Evolutionary conservation across 208 protist species (phyloP), one percentile per base, ranked within the genome.

Genomic region (Zelonia costaricensis): DNA sequence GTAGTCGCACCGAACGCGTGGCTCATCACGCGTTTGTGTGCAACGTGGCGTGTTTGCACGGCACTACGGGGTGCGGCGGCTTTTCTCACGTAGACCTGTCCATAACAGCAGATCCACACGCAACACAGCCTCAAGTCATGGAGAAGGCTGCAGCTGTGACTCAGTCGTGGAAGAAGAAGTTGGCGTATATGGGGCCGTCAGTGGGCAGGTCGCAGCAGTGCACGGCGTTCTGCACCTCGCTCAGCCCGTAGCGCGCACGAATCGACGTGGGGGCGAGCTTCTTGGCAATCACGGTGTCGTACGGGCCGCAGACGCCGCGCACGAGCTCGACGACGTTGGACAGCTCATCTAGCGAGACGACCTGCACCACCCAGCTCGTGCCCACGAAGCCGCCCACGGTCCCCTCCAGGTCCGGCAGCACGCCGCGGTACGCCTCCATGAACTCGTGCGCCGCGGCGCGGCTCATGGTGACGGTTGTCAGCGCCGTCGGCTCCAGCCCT

Each of bases 161-260:
- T 52, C 39, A 71, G 15, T 52, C 28, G 15, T 74, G 66, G 57
- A 95, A 93, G 39, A 93, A 90, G 25, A 85, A 85, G 40, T 91
- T 79, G 5, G 85, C 62, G 63, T 94, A 94, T 35, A 98, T 35
- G 15, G 80, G 70, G 4, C 89, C 96, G 52, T 98, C 97, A 36
- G 88, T 88, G 2, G 79, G 77, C 28, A 99, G 70, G 67, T 99
- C 97, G 55, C 95, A 98, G 76, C 93, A 97, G 74, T 99, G 97
- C 38, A 98, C 83, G 6, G 94, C 93, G 57, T 98, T 98, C 30
- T 81, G 28, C 31, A 80, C 63, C 22, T 80, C 74, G 51, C 93
- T 75, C 8, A 75, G 28, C 18, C 96, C 96, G 69, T 86, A 98
- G n/a, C 73, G 69, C 28, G 93, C 94, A 30, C 96, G 84, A 20